phyloP scores from a whole-genome alignment of 208 protist species.

The Trypanosoma mega region DNA sequence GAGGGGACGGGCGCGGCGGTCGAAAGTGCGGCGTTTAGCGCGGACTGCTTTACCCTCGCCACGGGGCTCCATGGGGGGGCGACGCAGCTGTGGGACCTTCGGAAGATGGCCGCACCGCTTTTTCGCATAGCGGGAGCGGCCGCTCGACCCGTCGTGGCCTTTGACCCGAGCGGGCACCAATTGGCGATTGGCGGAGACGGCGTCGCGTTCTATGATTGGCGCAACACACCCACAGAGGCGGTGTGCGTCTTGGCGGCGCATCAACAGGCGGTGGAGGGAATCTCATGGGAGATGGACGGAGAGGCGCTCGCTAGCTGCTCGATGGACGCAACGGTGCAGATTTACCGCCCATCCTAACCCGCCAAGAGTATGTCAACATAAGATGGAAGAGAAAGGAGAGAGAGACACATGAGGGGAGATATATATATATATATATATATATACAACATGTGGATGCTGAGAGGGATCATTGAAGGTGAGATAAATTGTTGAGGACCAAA shows the following conservation, averaged over 20 bases:
- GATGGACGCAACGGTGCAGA: slow-evolving; percentile 44
- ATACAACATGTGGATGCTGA: background rate
- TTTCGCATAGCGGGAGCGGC: background rate
- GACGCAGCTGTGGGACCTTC: slow-evolving; percentile 96
- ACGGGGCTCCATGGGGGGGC: slow-evolving; percentile 62
- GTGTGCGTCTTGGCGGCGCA: slow-evolving; percentile 19
- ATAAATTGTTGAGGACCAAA: background rate
- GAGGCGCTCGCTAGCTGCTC: slow-evolving; percentile 35
- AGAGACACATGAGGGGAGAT: too few relatives aligned
- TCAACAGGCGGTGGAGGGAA: slow-evolving; percentile 24
- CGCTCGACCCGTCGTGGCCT: slow-evolving; percentile 36
- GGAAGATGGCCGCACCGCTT: slow-evolving; percentile 82
- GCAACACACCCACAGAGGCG: slow-evolving; percentile 6
- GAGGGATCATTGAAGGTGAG: background rate
- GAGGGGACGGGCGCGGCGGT: slow-evolving; percentile 40
- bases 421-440: slow-evolving; percentile 7
- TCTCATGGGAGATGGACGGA: slow-evolving; percentile 48
- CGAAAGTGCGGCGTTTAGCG: slow-evolving; percentile 82
- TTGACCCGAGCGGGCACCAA: slow-evolving; percentile 37
- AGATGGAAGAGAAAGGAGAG: too few relatives aligned
- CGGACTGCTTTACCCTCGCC: slow-evolving; percentile 94
- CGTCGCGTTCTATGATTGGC: slow-evolving; percentile 31
- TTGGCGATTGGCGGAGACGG: slow-evolving; percentile 22
- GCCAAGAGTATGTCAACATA: too few relatives aligned
- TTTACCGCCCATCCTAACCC: slow-evolving; percentile 32